phyloP scores from a whole-genome alignment of 495 filamentous ascomycete species.

The Talaromyces nanjingensis region DNA sequence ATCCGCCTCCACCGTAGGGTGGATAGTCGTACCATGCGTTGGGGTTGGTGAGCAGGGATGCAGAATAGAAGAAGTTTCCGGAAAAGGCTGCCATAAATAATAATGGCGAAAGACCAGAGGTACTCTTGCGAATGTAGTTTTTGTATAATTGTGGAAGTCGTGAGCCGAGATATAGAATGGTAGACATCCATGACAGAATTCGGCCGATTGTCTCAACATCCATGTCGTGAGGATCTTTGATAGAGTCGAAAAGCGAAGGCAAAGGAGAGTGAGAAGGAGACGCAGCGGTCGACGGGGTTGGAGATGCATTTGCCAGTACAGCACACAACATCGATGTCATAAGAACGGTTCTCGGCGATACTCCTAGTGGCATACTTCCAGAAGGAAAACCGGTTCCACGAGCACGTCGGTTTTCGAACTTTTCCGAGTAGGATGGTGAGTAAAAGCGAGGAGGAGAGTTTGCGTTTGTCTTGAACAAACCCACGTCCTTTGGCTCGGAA shows the following conservation, averaged over 20 bases:
- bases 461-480: slow-evolving; percentile 20
- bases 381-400: slow-evolving; percentile 15
- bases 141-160: slow-evolving; percentile 66
- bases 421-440: slow-evolving; percentile 29
- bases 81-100: slow-evolving; percentile 67
- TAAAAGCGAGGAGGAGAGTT: slow-evolving; percentile 16
- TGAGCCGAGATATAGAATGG: slow-evolving; percentile 60
- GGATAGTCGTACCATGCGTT: slow-evolving; percentile 56
- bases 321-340: slow-evolving; percentile 41
- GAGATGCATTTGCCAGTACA: slow-evolving; percentile 36
- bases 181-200: slow-evolving; percentile 59
- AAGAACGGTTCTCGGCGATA: slow-evolving; percentile 37
- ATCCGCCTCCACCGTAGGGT: slow-evolving; percentile 59
- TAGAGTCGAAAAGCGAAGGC: slow-evolving; percentile 8
- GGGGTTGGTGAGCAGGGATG: slow-evolving; percentile 60
- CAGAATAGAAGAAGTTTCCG: slow-evolving; percentile 67
- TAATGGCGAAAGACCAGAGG: slow-evolving; percentile 58
- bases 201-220: slow-evolving; percentile 44
- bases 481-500: slow-evolving; percentile 24
- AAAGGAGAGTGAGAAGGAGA: slow-evolving; percentile 23
- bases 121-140: slow-evolving; percentile 60
- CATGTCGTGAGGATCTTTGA: slow-evolving; percentile 15
- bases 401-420: neutral
- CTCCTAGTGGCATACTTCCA: slow-evolving; percentile 22
- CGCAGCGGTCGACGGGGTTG: slow-evolving; percentile 18